phyloP scores from a whole-genome alignment of 495 filamentous ascomycete genomes.

The Xylaria intraflava region DNA sequence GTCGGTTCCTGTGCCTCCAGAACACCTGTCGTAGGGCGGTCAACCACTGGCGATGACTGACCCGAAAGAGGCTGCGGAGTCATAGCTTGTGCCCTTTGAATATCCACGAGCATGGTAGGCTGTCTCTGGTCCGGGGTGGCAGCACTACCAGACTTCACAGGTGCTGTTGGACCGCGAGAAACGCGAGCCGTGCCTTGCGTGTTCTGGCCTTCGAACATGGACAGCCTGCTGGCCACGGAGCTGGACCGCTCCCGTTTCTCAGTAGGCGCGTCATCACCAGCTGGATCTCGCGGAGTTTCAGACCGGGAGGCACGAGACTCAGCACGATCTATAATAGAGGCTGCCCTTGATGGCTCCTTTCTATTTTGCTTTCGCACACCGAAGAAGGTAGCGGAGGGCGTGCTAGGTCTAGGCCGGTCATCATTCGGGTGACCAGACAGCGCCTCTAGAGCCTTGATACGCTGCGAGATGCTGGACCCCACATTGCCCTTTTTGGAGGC shows the following conservation, averaged over 20 bases:
- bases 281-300: conserved; percentile 37
- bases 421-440: conserved; percentile 43
- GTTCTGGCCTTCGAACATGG: conserved; percentile 40
- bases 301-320: conserved; percentile 35
- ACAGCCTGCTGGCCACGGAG: conserved; percentile 40
- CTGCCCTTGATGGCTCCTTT: conserved; percentile 36
- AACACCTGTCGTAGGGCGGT: conserved; percentile 23
- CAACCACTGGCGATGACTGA: conserved; percentile 14
- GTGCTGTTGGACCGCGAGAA: conserved; percentile 49
- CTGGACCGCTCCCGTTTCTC: conserved; percentile 29
- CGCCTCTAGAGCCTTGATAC: conserved; percentile 81
- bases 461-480: conserved; percentile 79
- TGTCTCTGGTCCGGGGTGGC: conserved; percentile 57
- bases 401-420: conserved; percentile 33
- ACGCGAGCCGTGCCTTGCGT: conserved; percentile 72
- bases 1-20: conserved; percentile 36
- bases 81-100: conserved; percentile 42
- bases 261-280: conserved; percentile 34
- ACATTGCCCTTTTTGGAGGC: conserved; percentile 72
- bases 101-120: conserved; percentile 65
- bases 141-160: conserved; percentile 31
- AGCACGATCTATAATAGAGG: conserved; percentile 41
- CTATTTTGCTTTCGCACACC: conserved; percentile 42
- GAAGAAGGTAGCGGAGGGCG: conserved; percentile 44
- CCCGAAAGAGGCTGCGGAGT: conserved; percentile 12